A percentile compares a stretch with the other conserved stretches of the same genome.
phyloP scores from a whole-genome alignment of 208 protist genomes.

The Sergeia podlipaevii region DNA sequence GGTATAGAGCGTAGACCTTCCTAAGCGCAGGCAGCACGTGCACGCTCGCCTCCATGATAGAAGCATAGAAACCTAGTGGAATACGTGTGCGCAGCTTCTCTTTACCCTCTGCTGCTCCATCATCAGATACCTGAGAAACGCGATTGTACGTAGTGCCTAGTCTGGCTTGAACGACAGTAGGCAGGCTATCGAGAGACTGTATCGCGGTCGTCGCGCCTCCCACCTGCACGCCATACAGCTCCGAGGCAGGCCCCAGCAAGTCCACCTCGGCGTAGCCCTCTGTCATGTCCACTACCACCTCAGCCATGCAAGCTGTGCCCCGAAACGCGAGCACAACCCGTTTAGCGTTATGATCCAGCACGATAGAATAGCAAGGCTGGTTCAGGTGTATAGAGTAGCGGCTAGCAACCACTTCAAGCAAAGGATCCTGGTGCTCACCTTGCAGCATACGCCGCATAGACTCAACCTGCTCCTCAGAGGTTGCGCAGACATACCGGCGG shows the following conservation, averaged over 20 bases:
- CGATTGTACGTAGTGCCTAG: not conserved
- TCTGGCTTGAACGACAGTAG: not conserved
- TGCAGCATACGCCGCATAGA: constrained; percentile 77
- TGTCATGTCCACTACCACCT: constrained; percentile 46
- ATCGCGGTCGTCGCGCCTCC: not conserved
- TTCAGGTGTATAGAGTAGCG: constrained; percentile 43
- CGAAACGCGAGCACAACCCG: constrained; percentile 73
- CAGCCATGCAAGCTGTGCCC: constrained; percentile 56
- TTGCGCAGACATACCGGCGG: constrained; percentile 59
- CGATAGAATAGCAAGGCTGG: constrained; percentile 49
- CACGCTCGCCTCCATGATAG: constrained; percentile 29
- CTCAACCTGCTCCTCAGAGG: constrained; percentile 60
- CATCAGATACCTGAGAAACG: not conserved
- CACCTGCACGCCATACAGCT: not conserved
- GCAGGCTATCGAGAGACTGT: not conserved
- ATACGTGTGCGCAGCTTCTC: constrained; percentile 48
- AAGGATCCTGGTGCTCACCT: constrained; percentile 30
- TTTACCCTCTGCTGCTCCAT: not conserved
- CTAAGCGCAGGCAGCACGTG: constrained; percentile 34
- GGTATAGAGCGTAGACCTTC: constrained; percentile 38
- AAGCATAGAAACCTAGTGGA: constrained; percentile 61
- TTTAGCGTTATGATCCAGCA: constrained; percentile 53
- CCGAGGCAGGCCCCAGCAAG: constrained; percentile 8
- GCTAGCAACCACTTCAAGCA: constrained; percentile 64
- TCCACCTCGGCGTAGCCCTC: constrained; percentile 57